phyloP scores from a whole-genome alignment of 495 filamentous ascomycete genomes.

The Talaromyces wortmannii region DNA sequence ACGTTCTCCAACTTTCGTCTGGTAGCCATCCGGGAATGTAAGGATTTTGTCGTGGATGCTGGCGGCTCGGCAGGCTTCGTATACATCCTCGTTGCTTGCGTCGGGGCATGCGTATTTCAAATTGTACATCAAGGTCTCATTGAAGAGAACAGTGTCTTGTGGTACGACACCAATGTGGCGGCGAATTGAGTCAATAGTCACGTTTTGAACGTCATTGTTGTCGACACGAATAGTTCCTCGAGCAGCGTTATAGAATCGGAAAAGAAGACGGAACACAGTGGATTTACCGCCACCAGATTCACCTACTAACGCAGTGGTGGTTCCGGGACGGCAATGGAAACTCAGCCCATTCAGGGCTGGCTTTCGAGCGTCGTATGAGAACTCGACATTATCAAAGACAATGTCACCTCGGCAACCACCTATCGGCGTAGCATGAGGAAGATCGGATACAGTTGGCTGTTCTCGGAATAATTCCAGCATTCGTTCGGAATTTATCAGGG shows the following conservation, averaged over 20 bases:
- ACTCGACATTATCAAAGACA: slow-evolving; percentile 78
- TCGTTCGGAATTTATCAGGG: slow-evolving; percentile 94
- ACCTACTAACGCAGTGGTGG: slow-evolving; percentile 90
- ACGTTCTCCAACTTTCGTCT: slow-evolving; percentile 90
- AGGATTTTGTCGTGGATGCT: slow-evolving; percentile 96
- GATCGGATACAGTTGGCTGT: slow-evolving; percentile 82
- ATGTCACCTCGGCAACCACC: slow-evolving; percentile 69
- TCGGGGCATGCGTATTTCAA: slow-evolving; percentile 85
- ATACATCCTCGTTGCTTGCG: slow-evolving; percentile 82
- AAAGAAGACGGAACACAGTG: slow-evolving; percentile 91
- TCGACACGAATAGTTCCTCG: slow-evolving; percentile 78
- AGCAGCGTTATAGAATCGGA: slow-evolving; percentile 84
- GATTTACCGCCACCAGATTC: slow-evolving; percentile 97
- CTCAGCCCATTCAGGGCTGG: slow-evolving; percentile 76
- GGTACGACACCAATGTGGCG: slow-evolving; percentile 91
- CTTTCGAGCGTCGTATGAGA: slow-evolving; percentile 83
- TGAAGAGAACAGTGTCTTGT: slow-evolving; percentile 94
- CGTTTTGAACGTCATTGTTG: slow-evolving; percentile 71
- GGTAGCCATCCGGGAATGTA: slow-evolving; percentile 85
- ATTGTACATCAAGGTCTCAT: slow-evolving; percentile 96
- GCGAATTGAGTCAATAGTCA: slow-evolving; percentile 91
- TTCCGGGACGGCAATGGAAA: slow-evolving; percentile 80
- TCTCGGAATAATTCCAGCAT: slow-evolving; percentile 94
- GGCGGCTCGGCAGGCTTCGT: slow-evolving; percentile 81
- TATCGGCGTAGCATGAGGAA: slow-evolving; percentile 46